Percentiles rank a stretch among this genome's conserved stretches.
phyloP scores from a whole-genome alignment of 306 rosid genomes.

The Vigna reflexopilosa region DNA sequence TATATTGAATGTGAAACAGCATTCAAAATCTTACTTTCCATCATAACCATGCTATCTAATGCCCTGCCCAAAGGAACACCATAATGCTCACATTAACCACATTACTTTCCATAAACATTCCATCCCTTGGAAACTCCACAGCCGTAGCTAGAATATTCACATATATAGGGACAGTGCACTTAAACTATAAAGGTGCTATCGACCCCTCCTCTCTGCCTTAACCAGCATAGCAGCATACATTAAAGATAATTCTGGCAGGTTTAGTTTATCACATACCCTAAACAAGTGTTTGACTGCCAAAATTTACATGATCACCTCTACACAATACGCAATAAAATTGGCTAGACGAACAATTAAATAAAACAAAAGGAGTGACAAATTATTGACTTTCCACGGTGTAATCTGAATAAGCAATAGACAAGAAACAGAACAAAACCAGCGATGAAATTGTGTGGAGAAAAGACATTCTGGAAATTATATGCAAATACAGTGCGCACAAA shows the following conservation, averaged over 20 bases:
- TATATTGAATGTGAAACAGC: constrained; percentile 39
- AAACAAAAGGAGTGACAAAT: constrained; percentile 16
- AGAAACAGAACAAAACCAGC: constrained; percentile 9
- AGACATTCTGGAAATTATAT: constrained; percentile 25
- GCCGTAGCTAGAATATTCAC: constrained; percentile 52
- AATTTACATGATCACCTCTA: constrained; percentile 15
- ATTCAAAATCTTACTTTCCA: not conserved
- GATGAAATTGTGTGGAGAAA: constrained; percentile 19
- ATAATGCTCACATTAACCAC: constrained; percentile 33
- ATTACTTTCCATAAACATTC: too few species aligned
- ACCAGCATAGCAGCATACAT: constrained; percentile 32
- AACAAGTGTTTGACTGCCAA: constrained; percentile 7
- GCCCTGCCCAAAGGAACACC: constrained; percentile 41
- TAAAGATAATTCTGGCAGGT: not conserved
- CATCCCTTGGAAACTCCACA: not conserved
- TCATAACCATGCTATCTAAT: not conserved
- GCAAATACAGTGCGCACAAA: constrained; percentile 18
- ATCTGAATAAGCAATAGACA: constrained; percentile 14
- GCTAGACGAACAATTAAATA: not conserved
- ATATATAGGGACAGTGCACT: constrained; percentile 47
- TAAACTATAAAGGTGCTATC: constrained; percentile 38
- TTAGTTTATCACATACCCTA: not conserved
- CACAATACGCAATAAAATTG: constrained; percentile 8
- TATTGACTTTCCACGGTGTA: constrained; percentile 1
- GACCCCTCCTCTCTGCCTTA: constrained; percentile 48